Conservation (phyloP, 2,329 filamentous ascomycete species). For the Lachnellula hyalina region DNA sequence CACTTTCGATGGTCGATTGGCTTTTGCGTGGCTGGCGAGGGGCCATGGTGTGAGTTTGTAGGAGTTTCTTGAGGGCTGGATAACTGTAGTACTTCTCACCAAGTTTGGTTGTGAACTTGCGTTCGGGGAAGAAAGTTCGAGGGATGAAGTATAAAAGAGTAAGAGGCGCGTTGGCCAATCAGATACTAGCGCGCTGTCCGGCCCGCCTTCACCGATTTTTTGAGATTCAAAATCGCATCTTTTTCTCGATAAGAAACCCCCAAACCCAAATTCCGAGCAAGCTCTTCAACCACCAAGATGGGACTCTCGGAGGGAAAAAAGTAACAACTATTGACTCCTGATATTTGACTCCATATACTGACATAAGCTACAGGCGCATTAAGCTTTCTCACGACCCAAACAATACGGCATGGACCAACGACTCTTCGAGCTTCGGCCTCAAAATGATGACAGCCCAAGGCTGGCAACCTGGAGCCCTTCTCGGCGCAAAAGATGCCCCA, state of each 20-base stretch:
- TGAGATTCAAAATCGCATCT: slow-evolving; percentile 4
- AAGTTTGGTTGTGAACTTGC: not conserved
- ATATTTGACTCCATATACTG: not conserved
- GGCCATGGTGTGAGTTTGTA: slow-evolving; percentile 12
- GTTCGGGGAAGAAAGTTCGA: not conserved
- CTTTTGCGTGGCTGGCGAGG: slow-evolving; percentile 13
- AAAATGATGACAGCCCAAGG: slow-evolving; percentile 83
- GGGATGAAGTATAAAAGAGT: not conserved
- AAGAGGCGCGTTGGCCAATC: slow-evolving; percentile 11
- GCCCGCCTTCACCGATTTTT: slow-evolving; percentile 16
- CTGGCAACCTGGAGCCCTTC: slow-evolving; percentile 79
- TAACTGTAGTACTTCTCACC: not conserved
- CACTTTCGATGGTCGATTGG: not conserved
- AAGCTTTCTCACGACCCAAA: slow-evolving; percentile 91
- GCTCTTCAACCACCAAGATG: slow-evolving; percentile 40
- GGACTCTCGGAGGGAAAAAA: slow-evolving; percentile 64
- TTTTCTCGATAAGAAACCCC: slow-evolving; percentile 17
- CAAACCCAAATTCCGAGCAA: not conserved
- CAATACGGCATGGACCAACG: slow-evolving; percentile 87
- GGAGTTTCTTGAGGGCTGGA: not conserved
- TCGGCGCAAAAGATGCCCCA: slow-evolving; percentile 71
- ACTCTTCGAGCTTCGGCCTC: slow-evolving; percentile 80
- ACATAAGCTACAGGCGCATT: slow-evolving; percentile 42
- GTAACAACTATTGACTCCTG: slow-evolving; percentile 40
- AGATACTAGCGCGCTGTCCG: slow-evolving; percentile 10